Evolutionary conservation across 2,329 filamentous ascomycete genomes (phyloP).

Genomic region (Atkinsonella hypoxylon): DNA sequence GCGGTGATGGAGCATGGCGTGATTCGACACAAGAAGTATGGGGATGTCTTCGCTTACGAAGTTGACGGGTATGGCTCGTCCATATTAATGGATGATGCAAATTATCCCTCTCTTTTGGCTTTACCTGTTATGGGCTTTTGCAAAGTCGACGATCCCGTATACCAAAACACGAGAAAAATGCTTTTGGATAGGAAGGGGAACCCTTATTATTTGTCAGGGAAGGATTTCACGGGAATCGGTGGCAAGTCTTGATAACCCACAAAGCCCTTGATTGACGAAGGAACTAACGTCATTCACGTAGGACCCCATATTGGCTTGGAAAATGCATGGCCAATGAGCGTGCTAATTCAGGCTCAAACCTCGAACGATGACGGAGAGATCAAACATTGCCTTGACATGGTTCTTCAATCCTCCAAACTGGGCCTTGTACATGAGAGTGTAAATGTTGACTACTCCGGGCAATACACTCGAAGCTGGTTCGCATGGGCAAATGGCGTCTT

Average conservation of each 20-base stretch:
- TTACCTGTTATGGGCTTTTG: slow-evolving; percentile 71
- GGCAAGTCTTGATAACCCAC: slow-evolving; percentile 36
- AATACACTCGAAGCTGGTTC: slow-evolving; percentile 88
- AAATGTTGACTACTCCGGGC: slow-evolving; percentile 54
- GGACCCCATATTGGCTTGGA: slow-evolving; percentile 65
- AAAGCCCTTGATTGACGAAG: slow-evolving; percentile 2
- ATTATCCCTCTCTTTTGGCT: slow-evolving; percentile 69
- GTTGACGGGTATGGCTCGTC: slow-evolving; percentile 76
- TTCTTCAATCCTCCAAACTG: slow-evolving; percentile 62
- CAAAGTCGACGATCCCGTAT: slow-evolving; percentile 50
- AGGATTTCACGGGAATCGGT: slow-evolving; percentile 75
- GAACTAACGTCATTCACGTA: slow-evolving; percentile 10
- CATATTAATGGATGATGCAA: slow-evolving; percentile 83
- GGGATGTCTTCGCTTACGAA: slow-evolving; percentile 75
- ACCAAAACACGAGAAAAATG: slow-evolving; percentile 76
- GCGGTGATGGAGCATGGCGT: slow-evolving; percentile 81
- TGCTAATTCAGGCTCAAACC: slow-evolving; percentile 85
- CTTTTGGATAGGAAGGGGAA: slow-evolving; percentile 66
- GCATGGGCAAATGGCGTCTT: slow-evolving; percentile 98
- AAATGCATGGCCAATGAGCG: slow-evolving; percentile 94
- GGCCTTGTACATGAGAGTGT: slow-evolving; percentile 90
- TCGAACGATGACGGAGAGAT: slow-evolving; percentile 78
- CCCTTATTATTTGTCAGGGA: slow-evolving; percentile 75
- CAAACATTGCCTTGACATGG: slow-evolving; percentile 53
- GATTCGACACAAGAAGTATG: slow-evolving; percentile 61